Evolutionary conservation across 805 yeast species (phyloP).

Genomic region (Lipomyces mesembrius): DNA sequence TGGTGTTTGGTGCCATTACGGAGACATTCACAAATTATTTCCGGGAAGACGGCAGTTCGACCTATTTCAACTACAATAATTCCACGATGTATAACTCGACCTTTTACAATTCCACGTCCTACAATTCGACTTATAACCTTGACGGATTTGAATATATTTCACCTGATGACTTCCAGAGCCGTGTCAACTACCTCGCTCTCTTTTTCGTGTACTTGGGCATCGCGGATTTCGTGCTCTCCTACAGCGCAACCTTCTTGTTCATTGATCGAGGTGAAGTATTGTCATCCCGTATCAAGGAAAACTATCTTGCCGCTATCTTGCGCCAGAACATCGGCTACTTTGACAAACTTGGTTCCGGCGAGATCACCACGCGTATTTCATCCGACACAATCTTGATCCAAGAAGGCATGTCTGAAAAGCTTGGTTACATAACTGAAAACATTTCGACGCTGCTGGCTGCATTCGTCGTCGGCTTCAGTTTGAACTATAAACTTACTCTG

Average conservation of each 20-base stretch:
- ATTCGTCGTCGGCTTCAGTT: slow-evolving; percentile 38
- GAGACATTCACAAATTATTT: slow-evolving; percentile 46
- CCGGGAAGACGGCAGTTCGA: slow-evolving; percentile 13
- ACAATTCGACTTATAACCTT: not conserved
- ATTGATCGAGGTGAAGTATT: slow-evolving; percentile 51
- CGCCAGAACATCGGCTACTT: slow-evolving; percentile 43
- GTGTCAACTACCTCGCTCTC: slow-evolving; percentile 46
- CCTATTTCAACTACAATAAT: slow-evolving; percentile 7
- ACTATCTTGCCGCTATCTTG: slow-evolving; percentile 40
- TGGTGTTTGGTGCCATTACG: slow-evolving; percentile 49
- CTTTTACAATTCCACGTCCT: slow-evolving; percentile 7
- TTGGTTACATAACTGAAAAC: slow-evolving; percentile 38
- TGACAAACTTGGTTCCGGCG: slow-evolving; percentile 43
- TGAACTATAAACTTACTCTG: slow-evolving; percentile 37
- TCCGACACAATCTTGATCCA: slow-evolving; percentile 42
- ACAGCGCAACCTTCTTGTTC: slow-evolving; percentile 46
- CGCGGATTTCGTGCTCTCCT: slow-evolving; percentile 42
- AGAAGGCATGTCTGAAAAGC: slow-evolving; percentile 43
- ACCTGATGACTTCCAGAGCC: slow-evolving; percentile 44
- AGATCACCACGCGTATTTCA: slow-evolving; percentile 42
- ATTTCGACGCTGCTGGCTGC: slow-evolving; percentile 40
- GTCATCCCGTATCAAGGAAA: slow-evolving; percentile 44
- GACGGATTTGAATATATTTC: slow-evolving; percentile 29
- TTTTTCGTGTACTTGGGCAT: slow-evolving; percentile 51
- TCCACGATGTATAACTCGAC: slow-evolving; percentile 11